These are phyloP conservation scores for Blastobotrys niveus DNA, from an alignment of 1,139 yeast genomes.

Conservation along the genomic window DNA sequence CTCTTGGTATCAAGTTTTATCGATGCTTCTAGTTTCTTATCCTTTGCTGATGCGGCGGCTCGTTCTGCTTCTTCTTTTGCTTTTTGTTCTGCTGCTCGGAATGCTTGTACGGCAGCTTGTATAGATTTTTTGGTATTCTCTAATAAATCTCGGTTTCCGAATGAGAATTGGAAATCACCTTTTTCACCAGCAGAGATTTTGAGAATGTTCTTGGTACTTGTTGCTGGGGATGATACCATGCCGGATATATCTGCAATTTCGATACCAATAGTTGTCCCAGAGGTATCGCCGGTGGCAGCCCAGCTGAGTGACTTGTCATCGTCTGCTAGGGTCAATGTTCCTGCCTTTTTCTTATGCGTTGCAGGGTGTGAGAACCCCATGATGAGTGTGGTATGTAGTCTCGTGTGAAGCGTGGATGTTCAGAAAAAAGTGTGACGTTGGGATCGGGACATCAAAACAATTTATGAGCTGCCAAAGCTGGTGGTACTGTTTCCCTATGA, in stretches of 20 bases:
- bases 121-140: slow-evolving; percentile 63
- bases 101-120: slow-evolving; percentile 51
- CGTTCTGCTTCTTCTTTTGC: slow-evolving; percentile 32
- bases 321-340: slow-evolving; percentile 22
- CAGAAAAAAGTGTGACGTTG: too few relatives aligned
- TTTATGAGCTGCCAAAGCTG: too few relatives aligned
- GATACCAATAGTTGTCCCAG: slow-evolving; percentile 15
- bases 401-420: not conserved
- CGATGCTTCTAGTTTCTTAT: slow-evolving; percentile 30
- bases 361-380: slow-evolving; percentile 22
- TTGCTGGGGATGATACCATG: slow-evolving; percentile 69
- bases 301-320: slow-evolving; percentile 22
- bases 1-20: slow-evolving; percentile 35
- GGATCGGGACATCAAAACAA: too few relatives aligned
- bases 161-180: slow-evolving; percentile 48
- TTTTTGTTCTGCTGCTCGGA: slow-evolving; percentile 47
- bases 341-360: slow-evolving; percentile 28
- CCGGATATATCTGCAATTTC: slow-evolving; percentile 17
- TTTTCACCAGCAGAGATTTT: slow-evolving; percentile 44
- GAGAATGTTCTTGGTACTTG: slow-evolving; percentile 63
- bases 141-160: slow-evolving; percentile 70
- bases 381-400: too few relatives aligned
- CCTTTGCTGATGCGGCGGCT: slow-evolving; percentile 27
- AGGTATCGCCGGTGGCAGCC: slow-evolving; percentile 20
- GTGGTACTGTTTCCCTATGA: too few relatives aligned